A percentile compares a stretch with the other conserved stretches of the same genome.
Conservation (phyloP, 177 flowering plant species). For the Vitis hybrid region DNA sequence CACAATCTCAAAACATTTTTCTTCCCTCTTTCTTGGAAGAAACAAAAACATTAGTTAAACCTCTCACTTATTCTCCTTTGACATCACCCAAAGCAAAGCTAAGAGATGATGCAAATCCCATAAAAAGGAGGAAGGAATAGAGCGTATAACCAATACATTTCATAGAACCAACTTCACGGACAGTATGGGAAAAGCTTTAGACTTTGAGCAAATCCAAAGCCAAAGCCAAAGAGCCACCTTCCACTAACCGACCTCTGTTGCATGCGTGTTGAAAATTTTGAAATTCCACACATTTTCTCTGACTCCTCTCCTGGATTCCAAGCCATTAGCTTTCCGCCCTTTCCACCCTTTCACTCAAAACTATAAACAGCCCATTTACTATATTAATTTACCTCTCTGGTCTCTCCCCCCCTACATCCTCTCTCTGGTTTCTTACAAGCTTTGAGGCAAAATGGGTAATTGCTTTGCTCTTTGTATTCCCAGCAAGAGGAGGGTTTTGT, state of each 20-base stretch:
- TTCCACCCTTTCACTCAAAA: background rate
- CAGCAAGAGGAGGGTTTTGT: slow-evolving; percentile 12
- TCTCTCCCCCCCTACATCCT: too few species aligned
- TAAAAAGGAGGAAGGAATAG: too few species aligned
- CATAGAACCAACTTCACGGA: background rate
- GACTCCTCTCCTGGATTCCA: background rate
- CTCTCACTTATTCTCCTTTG: background rate
- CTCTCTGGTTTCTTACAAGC: background rate
- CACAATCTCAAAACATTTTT: background rate
- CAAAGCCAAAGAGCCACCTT: slow-evolving; percentile 9
- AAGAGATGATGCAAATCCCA: background rate
- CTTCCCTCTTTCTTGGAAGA: too few species aligned
- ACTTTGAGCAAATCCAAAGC: background rate
- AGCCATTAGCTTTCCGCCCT: background rate
- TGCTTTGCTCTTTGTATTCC: slow-evolving; percentile 3
- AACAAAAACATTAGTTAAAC: too few species aligned
- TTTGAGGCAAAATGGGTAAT: slow-evolving; percentile 21
- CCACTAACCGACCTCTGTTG: slow-evolving; percentile 28
- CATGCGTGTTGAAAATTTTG: slow-evolving; percentile 27
- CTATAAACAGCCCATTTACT: too few species aligned
- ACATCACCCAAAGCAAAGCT: background rate
- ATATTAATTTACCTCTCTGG: too few species aligned
- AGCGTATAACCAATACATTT: background rate
- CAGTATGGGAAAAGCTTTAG: background rate
- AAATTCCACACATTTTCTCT: background rate